A percentile compares a stretch with the other conserved stretches of the same genome.
Conservation (phyloP, 2,329 filamentous ascomycete genomes). For the Purpureocillium takamizusanense region DNA sequence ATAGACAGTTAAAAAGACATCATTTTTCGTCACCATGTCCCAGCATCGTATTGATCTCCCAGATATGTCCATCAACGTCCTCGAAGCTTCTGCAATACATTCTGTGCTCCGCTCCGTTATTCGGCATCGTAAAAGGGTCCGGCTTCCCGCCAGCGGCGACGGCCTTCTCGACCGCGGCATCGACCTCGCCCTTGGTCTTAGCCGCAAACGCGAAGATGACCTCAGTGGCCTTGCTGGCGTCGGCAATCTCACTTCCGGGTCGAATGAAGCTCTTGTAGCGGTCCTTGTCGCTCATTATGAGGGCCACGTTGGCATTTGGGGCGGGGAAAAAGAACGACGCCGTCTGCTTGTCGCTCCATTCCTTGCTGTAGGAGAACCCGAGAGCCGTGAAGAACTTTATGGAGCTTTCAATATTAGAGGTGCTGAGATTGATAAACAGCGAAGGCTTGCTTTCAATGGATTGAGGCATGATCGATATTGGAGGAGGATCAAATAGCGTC, state of each 20-base stretch:
- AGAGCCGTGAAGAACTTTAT: conserved; percentile 9
- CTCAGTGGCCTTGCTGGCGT: conserved; percentile 9
- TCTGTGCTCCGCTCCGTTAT: conserved; percentile 8
- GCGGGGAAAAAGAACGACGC: conserved; percentile 9
- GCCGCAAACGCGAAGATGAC: conserved; percentile 9
- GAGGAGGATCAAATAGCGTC: no score
- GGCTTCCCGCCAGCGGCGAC: conserved; percentile 8
- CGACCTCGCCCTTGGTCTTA: conserved; percentile 10
- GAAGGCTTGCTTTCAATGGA: no score
- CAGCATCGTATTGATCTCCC: conserved; percentile 11
- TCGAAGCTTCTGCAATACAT: conserved; percentile 13
- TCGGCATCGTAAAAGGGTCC: conserved; percentile 10
- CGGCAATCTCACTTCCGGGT: conserved; percentile 6
- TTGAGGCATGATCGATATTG: no score
- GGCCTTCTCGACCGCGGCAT: conserved; percentile 9
- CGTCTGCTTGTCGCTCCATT: conserved; percentile 8
- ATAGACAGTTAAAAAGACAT: no score
- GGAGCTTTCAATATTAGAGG: no score
- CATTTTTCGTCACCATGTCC: background rate
- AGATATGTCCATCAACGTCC: conserved; percentile 15
- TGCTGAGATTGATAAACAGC: no score
- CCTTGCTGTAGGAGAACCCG: conserved; percentile 5
- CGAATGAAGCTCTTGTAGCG: conserved; percentile 13
- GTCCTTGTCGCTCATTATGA: conserved; percentile 11
- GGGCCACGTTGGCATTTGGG: conserved; percentile 10